phyloP scores from a whole-genome alignment of 2,329 filamentous ascomycete genomes.

The Fusarium virguliforme region DNA sequence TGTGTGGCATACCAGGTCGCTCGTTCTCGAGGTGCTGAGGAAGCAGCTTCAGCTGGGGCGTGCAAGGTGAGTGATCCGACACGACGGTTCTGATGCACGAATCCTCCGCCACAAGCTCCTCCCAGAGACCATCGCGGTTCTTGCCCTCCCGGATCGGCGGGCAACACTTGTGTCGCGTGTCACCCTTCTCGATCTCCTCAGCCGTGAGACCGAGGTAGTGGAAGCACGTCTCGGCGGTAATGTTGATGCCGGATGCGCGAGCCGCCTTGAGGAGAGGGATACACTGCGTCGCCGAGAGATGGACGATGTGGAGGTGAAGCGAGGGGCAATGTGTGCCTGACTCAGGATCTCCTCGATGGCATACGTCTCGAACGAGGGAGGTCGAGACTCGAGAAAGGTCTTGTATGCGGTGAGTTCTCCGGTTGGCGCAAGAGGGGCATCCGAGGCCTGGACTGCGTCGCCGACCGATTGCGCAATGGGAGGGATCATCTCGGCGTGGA shows the following conservation, averaged over 20 bases:
- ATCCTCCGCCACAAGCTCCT: constrained; percentile 78
- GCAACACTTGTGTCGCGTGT: constrained; percentile 96
- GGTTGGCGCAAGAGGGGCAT: constrained; percentile 78
- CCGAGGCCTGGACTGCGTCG: constrained; percentile 80
- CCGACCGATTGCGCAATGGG: constrained; percentile 85
- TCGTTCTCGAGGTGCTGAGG: constrained; percentile 72
- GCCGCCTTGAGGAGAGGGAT: constrained; percentile 86
- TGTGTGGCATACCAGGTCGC: constrained; percentile 61
- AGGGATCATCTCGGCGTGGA: constrained; percentile 99
- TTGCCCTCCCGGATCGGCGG: constrained; percentile 86
- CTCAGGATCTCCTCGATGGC: constrained; percentile 90
- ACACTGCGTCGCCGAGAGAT: constrained; percentile 89
- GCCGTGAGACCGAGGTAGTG: constrained; percentile 91
- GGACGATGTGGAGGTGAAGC: constrained; percentile 92
- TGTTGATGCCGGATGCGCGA: constrained; percentile 80
- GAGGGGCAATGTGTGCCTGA: constrained; percentile 82
- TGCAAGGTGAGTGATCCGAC: constrained; percentile 96
- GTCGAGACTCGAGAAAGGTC: constrained; percentile 93
- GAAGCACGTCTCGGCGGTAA: constrained; percentile 96
- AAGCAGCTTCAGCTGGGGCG: constrained; percentile 91
- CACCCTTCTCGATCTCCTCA: constrained; percentile 85
- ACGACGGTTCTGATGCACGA: constrained; percentile 94
- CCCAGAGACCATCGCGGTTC: constrained; percentile 91
- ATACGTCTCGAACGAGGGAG: constrained; percentile 90
- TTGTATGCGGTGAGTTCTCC: constrained; percentile 84